These are phyloP conservation scores for Gnetum montanum DNA, from an alignment of 75 land plant genomes.

Conservation along the genomic window DNA sequence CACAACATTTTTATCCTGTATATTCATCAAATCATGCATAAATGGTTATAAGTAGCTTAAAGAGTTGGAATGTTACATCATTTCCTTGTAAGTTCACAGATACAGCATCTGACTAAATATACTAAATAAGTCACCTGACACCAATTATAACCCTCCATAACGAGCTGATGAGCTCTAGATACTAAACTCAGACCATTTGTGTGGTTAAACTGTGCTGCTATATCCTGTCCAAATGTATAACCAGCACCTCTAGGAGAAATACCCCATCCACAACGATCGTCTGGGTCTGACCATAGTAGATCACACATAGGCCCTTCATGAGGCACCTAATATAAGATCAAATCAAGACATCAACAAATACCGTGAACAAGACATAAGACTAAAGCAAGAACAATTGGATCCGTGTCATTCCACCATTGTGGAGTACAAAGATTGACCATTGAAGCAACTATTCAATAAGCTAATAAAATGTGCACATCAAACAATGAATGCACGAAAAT, in stretches of 20 bases:
- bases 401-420: neutral
- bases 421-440: neutral
- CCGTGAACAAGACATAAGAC: neutral
- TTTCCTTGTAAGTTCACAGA: no score
- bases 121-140: conserved; percentile 46
- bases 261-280: conserved; percentile 90
- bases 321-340: conserved; percentile 44
- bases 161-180: conserved; percentile 77
- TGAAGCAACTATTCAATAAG: neutral
- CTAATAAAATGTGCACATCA: no score
- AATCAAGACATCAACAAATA: neutral
- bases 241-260: conserved; percentile 85
- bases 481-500: no score
- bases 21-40: no score
- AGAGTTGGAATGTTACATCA: neutral
- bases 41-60: neutral
- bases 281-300: conserved; percentile 86
- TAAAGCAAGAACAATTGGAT: neutral
- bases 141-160: conserved; percentile 88
- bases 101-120: neutral
- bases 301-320: conserved; percentile 95
- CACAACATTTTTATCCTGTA: conserved; percentile 91
- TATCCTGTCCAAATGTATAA: conserved; percentile 79
- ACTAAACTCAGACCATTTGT: conserved; percentile 77
- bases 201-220: conserved; percentile 79